phyloP scores from a whole-genome alignment of 2,329 filamentous ascomycete species.

The Cercospora canescens region DNA sequence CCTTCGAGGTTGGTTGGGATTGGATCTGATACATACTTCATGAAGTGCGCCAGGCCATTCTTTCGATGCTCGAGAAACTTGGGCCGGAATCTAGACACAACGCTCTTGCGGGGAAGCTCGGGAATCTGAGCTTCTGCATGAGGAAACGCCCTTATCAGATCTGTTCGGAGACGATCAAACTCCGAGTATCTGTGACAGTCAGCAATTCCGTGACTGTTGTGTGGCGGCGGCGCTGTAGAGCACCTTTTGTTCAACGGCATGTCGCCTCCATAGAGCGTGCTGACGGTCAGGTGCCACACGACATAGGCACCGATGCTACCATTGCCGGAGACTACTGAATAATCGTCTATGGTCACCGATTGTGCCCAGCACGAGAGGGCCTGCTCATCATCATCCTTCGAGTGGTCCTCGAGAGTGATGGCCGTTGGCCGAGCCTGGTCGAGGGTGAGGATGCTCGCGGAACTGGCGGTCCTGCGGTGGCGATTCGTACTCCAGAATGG shows the following conservation, averaged over 20 bases:
- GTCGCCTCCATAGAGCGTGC: conserved; percentile 68
- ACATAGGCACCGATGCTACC: conserved; percentile 81
- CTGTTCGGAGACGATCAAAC: conserved; percentile 78
- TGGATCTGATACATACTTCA: conserved; percentile 66
- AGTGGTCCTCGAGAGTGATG: conserved; percentile 66
- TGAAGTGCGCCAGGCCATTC: conserved; percentile 82
- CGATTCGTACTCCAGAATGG: conserved; percentile 47
- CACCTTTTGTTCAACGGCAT: conserved; percentile 53
- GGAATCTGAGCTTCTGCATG: conserved; percentile 83
- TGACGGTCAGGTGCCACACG: conserved; percentile 87
- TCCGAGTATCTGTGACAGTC: conserved; percentile 71
- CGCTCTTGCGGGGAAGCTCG: conserved; percentile 84
- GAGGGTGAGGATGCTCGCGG: conserved; percentile 38
- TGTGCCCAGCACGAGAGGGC: conserved; percentile 63
- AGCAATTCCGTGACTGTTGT: neutral
- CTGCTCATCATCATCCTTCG: conserved; percentile 57
- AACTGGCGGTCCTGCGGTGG: conserved; percentile 41
- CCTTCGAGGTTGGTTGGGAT: neutral
- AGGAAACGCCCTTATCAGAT: conserved; percentile 78
- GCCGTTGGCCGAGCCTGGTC: conserved; percentile 37
- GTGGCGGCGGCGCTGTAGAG: neutral
- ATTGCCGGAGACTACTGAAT: conserved; percentile 61
- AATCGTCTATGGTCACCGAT: conserved; percentile 61
- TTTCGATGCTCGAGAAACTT: conserved; percentile 83
- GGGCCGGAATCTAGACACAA: conserved; percentile 77